Evolutionary conservation across 2,329 filamentous ascomycete genomes (phyloP), one percentile per base, ranked within the genome.

Genomic region (Scopulariopsis brevicaulis): DNA sequence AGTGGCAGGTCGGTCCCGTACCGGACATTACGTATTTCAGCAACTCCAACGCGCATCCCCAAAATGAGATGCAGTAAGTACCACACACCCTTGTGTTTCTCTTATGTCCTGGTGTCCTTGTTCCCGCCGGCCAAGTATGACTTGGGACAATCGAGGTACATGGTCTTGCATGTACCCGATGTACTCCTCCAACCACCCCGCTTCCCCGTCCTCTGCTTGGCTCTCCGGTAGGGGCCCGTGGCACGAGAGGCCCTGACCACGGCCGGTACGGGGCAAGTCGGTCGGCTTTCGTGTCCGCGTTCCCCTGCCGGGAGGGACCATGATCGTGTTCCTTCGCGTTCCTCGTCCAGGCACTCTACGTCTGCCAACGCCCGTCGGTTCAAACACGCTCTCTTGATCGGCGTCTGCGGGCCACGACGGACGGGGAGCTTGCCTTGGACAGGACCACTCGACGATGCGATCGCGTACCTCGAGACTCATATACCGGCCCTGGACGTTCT

Each of bases 1-100:
- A 81, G 72, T 82, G 79, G 79, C 77, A 81, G 71, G 77, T 82
- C 70, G 78, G 79, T 72, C 78, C 79, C 64, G 75, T 82, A 71
- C 79, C 79, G 73, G 78, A 81, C 71, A 80, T 81, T 73, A 75
- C 81, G 65, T 81, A 79, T 72, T 71, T 75, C 68, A 69, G 68
- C 67, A 78, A 76, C 71, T 73, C 73, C 70, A 58, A 73, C 77
- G 65, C 77, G 79, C 46, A 52, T 66, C 77, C 77, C 67, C 73
- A 75, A 64, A 78, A 76, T 72, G 77, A 80, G 63, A 78, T 81
- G 70, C 78, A 81, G 79, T 82, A 74, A 82, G 80, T 82, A 52
- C 55, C 46, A 57, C 55, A 35, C 74, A 68, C 68, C 70, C 68
- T 54, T 51, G 24, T 53, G n/a, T 43, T 34, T 48, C 25, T 25